Base-by-base conservation (phyloP, 2,329 filamentous ascomycete genomes). In the Claviceps pazoutovae region DNA sequence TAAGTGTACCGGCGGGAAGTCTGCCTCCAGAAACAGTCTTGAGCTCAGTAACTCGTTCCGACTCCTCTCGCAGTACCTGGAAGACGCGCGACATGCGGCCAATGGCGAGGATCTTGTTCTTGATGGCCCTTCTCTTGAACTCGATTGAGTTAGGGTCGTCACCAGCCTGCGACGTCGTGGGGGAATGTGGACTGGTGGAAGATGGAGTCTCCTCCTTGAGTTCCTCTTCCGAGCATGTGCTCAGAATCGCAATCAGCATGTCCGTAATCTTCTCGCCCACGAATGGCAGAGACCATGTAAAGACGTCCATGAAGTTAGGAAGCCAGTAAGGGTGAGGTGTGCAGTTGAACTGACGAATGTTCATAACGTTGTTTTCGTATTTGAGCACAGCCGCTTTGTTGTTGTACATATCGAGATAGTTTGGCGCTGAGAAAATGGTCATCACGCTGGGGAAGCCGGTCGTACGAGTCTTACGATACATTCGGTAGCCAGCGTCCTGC, bases 351-450 rank as follows among this genome's bases (percentile, higher is more conserved):
- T 98, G 93, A 54, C 93, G 82, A 65, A 98, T 98, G 75, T 98
- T 98, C 93, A 98, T 98, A 55, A 98, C 93, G 64, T 98, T 98
- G 71, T 98, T 98, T 73, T 98, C 93, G 67, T 98, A 98, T 73
- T 98, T 98, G 62, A 98, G 75, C 42, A 98, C 93, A 0, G 93
- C 93, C 2, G 93, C 93, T 75, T 98, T 98, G 78, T 98, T 98
- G 81, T 98, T 98, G 73, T 98, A 98, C 39, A 98, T 90, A 64
- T 98, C 93, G 57, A 98, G 82, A 66, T 98, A 98, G 71, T 98
- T 98, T 39, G 93, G 93, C 1, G 93, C 93, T 45, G 91, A 97
- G 77, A 98, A 98, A 63, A 98, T 98, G 60, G 93, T 98, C 93
- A 98, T 98, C 57, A 98, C 93, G 71, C 90, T 96, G 21, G 93